These are phyloP conservation scores for Pseudogymnoascus pannorum DNA, from an alignment of 2,329 filamentous ascomycete species.

Conservation along the genomic window DNA sequence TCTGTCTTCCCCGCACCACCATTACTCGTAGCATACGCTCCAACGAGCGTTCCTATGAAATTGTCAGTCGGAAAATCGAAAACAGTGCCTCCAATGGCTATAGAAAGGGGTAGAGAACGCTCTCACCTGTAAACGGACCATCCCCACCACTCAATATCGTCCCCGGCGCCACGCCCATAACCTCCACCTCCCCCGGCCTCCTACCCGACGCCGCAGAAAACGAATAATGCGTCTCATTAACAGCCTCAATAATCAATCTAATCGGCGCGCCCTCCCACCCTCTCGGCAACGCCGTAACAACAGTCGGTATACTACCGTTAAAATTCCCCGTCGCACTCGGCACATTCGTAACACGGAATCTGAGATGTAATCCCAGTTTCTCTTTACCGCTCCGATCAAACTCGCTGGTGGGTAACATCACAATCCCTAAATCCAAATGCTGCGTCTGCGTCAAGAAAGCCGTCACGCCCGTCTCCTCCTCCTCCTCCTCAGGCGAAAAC, in stretches of 20 bases:
- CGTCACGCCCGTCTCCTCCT: conserved; percentile 46
- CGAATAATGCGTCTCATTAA: conserved; percentile 1
- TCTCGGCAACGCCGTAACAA: conserved; percentile 33
- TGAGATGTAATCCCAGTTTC: neutral
- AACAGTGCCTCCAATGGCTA: conserved; percentile 3
- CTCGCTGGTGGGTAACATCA: conserved; percentile 17
- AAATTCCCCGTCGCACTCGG: conserved; percentile 29
- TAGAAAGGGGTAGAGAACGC: neutral
- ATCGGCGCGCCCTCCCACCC: conserved; percentile 28
- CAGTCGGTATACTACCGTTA: conserved; percentile 33
- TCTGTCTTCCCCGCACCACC: conserved; percentile 36
- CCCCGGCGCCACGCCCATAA: conserved; percentile 36
- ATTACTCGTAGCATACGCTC: conserved; percentile 47
- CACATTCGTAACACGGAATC: neutral
- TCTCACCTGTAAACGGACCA: conserved; percentile 8
- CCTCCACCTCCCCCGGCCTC: conserved; percentile 35
- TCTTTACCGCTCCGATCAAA: neutral
- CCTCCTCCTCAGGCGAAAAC: conserved; percentile 32
- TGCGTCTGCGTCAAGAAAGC: conserved; percentile 47
- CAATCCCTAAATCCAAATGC: conserved; percentile 41
- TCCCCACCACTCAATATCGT: conserved; percentile 31
- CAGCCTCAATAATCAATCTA: neutral
- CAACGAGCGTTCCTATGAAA: conserved; percentile 40
- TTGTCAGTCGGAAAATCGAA: neutral
- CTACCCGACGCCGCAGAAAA: conserved; percentile 15